Conservation (phyloP, 2,329 filamentous ascomycete species). For the Myriosclerotinia curreyana region DNA sequence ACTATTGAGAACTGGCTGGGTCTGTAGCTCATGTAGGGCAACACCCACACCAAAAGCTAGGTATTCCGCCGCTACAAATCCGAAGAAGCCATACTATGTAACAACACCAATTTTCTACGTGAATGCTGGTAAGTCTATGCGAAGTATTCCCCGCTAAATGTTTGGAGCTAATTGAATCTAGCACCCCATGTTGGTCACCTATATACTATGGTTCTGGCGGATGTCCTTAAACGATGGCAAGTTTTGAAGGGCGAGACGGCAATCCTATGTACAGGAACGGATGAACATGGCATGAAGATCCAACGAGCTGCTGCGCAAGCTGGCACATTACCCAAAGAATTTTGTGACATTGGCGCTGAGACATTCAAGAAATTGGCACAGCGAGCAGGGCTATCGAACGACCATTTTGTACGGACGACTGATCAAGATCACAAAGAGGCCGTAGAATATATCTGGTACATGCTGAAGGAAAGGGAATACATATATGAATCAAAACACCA, state of each 20-base stretch:
- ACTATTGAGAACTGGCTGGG: conserved; percentile 27
- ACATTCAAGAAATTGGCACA: conserved; percentile 75
- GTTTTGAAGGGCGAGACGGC: conserved; percentile 68
- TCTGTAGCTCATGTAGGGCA: conserved; percentile 32
- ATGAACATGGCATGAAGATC: conserved; percentile 97
- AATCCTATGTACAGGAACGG: conserved; percentile 83
- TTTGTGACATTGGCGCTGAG: conserved; percentile 80
- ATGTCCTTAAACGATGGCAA: conserved; percentile 92
- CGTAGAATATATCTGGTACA: conserved; percentile 85
- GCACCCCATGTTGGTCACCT: conserved; percentile 93
- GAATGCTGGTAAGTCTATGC: conserved; percentile 68
- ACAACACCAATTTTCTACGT: conserved; percentile 99
- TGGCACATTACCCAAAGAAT: conserved; percentile 70
- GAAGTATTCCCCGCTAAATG: conserved; percentile 12
- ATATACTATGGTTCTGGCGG: conserved; percentile 86
- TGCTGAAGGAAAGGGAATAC: conserved; percentile 70
- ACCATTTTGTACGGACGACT: conserved; percentile 91
- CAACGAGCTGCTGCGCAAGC: conserved; percentile 78
- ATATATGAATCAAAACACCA: conserved; percentile 85
- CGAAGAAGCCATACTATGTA: conserved; percentile 82
- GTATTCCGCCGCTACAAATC: conserved; percentile 27
- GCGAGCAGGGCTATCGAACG: conserved; percentile 67
- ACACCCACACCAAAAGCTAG: conserved; percentile 16
- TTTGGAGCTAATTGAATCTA: conserved; percentile 40
- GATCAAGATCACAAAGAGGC: conserved; percentile 77